A percentile compares a stretch with the other conserved stretches of the same genome.
These are phyloP conservation scores for Multifurca ochricompacta DNA, from an alignment of 768 basidiomycete genomes.

Conservation along the genomic window DNA sequence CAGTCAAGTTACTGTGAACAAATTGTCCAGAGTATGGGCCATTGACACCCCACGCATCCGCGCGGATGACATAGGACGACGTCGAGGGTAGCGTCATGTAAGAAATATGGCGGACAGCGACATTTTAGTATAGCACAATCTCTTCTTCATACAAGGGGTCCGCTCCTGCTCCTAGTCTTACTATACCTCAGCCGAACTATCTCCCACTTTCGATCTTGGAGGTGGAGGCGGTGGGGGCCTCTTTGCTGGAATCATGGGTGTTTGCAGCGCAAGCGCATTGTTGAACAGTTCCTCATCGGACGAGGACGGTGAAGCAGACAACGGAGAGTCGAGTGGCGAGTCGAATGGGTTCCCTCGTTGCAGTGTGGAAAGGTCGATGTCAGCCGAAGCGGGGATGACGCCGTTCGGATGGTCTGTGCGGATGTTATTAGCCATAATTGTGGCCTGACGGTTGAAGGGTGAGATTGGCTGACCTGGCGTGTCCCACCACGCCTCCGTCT, in stretches of 20 bases:
- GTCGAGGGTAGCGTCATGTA: too few relatives aligned
- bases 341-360: constrained; percentile 61
- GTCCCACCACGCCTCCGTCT: constrained; percentile 76
- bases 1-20: too few relatives aligned
- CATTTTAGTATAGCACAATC: too few relatives aligned
- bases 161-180: too few relatives aligned
- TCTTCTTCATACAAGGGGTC: too few relatives aligned
- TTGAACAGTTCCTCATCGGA: constrained; percentile 78
- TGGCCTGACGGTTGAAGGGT: background rate
- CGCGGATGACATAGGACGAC: too few relatives aligned
- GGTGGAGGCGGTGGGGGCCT: constrained; percentile 26
- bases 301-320: constrained; percentile 71
- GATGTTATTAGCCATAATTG: constrained; percentile 3
- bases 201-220: constrained; percentile 9
- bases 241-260: constrained; percentile 48
- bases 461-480: constrained; percentile 41
- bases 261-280: constrained; percentile 62
- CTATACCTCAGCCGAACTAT: constrained; percentile 1
- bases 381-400: constrained; percentile 37
- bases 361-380: constrained; percentile 22
- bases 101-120: too few relatives aligned
- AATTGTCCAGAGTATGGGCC: too few relatives aligned
- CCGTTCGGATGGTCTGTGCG: constrained; percentile 51
- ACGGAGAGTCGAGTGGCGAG: constrained; percentile 52
- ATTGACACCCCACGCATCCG: too few relatives aligned